phyloP scores from a whole-genome alignment of 2,329 filamentous ascomycete genomes.

The Penicillium aurantiogriseum region DNA sequence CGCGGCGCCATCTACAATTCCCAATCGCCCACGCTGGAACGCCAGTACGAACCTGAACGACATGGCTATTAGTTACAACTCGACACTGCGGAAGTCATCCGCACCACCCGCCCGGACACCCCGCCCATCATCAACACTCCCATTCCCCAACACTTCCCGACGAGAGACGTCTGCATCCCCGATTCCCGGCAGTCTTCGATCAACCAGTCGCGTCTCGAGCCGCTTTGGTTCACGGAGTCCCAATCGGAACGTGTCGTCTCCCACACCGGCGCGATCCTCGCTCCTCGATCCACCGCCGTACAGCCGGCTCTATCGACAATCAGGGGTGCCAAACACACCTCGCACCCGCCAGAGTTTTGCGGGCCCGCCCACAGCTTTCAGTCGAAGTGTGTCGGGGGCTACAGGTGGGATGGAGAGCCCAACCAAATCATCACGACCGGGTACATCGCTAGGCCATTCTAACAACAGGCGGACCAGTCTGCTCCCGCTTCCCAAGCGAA shows the following conservation, averaged over 20 bases:
- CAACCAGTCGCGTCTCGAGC: slow-evolving; percentile 36
- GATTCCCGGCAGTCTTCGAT: slow-evolving; percentile 29
- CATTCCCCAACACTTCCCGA: slow-evolving; percentile 42
- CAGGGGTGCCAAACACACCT: slow-evolving; percentile 30
- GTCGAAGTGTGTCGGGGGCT: slow-evolving; percentile 28
- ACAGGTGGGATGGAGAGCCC: slow-evolving; percentile 25
- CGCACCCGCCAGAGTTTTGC: slow-evolving; percentile 43
- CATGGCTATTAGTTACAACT: slow-evolving; percentile 66
- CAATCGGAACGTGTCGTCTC: slow-evolving; percentile 26
- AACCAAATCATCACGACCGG: slow-evolving; percentile 36
- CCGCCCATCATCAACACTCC: slow-evolving; percentile 42
- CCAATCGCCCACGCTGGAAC: slow-evolving; percentile 72
- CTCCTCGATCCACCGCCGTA: slow-evolving; percentile 44
- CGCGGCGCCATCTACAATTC: slow-evolving; percentile 42
- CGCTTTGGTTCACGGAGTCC: slow-evolving; percentile 36
- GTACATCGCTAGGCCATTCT: slow-evolving; percentile 42
- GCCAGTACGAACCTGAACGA: slow-evolving; percentile 62
- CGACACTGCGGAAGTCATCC: slow-evolving; percentile 43
- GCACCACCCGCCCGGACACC: slow-evolving; percentile 28
- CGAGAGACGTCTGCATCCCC: slow-evolving; percentile 46
- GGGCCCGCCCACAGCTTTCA: slow-evolving; percentile 28
- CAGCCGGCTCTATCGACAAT: slow-evolving; percentile 38
- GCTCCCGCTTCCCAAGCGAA: slow-evolving; percentile 40
- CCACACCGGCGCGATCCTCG: slow-evolving; percentile 28
- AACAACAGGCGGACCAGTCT: slow-evolving; percentile 40